These are phyloP conservation scores for Cystobasidium pallidum DNA, from an alignment of 1,284 basidiomycete species.

Conservation along the genomic window DNA sequence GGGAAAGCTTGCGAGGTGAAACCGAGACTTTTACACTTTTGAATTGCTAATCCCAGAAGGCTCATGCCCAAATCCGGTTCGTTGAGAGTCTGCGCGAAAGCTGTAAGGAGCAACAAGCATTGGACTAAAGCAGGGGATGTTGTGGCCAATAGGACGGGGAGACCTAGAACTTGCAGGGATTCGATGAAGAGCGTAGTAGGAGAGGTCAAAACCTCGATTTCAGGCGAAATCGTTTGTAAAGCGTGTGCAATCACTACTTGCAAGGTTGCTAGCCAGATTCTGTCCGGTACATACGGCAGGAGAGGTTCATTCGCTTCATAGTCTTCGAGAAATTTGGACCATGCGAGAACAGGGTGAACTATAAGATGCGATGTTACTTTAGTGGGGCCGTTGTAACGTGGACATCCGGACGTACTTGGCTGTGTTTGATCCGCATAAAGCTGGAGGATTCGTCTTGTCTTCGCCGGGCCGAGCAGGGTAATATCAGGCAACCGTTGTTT, in stretches of 20 bases:
- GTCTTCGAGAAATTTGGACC: neutral
- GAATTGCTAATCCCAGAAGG: neutral
- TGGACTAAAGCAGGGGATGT: neutral
- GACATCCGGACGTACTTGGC: neutral
- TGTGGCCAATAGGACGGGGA: neutral
- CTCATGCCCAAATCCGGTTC: neutral
- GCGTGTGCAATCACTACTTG: constrained; percentile 3
- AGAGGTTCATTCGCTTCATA: neutral
- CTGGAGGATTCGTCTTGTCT: neutral
- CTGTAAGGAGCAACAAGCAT: neutral
- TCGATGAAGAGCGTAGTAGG: neutral
- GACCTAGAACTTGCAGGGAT: neutral
- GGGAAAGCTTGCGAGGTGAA: neutral
- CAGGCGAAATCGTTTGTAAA: neutral
- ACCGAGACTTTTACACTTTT: neutral
- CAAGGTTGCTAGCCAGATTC: neutral
- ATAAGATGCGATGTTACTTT: neutral
- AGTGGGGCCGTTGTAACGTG: no score
- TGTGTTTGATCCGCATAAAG: neutral
- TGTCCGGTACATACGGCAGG: neutral
- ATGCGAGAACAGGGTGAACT: neutral
- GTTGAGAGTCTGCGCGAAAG: neutral
- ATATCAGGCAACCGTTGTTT: neutral
- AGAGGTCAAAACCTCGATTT: neutral
- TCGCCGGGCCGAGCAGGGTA: neutral